These are phyloP conservation scores for Kokia cookei DNA, from an alignment of 441 rosid species.

Conservation along the genomic window DNA sequence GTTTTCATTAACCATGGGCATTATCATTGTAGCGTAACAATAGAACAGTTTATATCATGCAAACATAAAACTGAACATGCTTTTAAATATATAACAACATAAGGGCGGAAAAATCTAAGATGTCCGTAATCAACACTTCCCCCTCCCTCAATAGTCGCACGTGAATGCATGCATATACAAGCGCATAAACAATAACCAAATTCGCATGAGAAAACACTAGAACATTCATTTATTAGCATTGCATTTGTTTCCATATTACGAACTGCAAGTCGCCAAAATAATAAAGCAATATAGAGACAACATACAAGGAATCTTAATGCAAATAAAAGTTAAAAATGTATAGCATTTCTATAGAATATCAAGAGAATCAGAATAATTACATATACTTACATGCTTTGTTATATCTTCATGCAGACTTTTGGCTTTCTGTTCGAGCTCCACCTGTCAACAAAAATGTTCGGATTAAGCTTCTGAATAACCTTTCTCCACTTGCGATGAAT, in stretches of 20 bases:
- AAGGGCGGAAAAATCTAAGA: neutral
- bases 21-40: neutral
- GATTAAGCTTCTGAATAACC: neutral
- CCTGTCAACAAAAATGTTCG: slow-evolving; percentile 21
- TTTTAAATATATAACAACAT: neutral
- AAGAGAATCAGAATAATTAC: neutral
- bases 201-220: neutral
- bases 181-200: neutral
- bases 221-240: neutral
- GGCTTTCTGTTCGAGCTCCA: slow-evolving; percentile 41
- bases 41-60: neutral
- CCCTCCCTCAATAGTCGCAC: neutral
- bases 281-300: neutral
- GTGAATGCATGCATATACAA: neutral
- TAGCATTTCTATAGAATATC: neutral
- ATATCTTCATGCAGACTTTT: slow-evolving; percentile 39
- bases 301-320: neutral
- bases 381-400: slow-evolving; percentile 38
- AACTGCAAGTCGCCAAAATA: neutral
- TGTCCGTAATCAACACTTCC: neutral
- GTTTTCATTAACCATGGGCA: neutral
- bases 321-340: neutral
- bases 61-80: neutral
- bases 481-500: neutral
- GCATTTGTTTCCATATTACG: neutral